Percentiles rank a stretch among this genome's conserved stretches.
phyloP scores from a whole-genome alignment of 2,329 filamentous ascomycete genomes.

The Ceratocystis colombiana region DNA sequence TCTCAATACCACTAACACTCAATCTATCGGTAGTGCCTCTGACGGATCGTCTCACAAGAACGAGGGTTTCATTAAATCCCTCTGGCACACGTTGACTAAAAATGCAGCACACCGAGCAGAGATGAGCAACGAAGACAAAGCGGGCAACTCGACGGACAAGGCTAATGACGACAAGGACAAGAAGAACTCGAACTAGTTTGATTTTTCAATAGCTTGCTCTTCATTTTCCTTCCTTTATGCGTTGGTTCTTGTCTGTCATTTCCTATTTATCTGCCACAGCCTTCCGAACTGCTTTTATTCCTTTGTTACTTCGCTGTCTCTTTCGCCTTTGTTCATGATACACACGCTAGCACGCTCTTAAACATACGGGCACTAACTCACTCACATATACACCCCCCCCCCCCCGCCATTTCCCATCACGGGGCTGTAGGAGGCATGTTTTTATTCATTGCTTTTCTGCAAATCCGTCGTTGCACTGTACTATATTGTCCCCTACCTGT shows the following conservation, averaged over 20 bases:
- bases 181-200: slow-evolving; percentile 20
- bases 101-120: slow-evolving; percentile 48
- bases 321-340: slow-evolving; percentile 20
- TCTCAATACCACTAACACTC: slow-evolving; percentile 10
- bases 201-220: too few species aligned
- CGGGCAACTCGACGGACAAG: slow-evolving; percentile 20
- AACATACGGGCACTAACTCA: not conserved
- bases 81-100: slow-evolving; percentile 88
- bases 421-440: not conserved
- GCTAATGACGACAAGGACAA: slow-evolving; percentile 28
- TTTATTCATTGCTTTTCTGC: not conserved
- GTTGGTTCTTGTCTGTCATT: not conserved
- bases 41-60: slow-evolving; percentile 49
- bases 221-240: not conserved
- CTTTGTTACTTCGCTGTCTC: not conserved
- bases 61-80: slow-evolving; percentile 83
- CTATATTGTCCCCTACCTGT: not conserved
- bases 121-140: slow-evolving; percentile 29
- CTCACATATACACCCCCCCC: not conserved
- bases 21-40: not conserved
- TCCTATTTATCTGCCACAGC: not conserved
- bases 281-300: not conserved
- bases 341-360: slow-evolving; percentile 3
- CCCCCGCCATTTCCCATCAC: not conserved
- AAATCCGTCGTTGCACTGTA: slow-evolving; percentile 7